Evolutionary conservation across 805 yeast species (phyloP), one percentile per base, ranked within the genome.

Genomic region (Myxozyma neglecta): DNA sequence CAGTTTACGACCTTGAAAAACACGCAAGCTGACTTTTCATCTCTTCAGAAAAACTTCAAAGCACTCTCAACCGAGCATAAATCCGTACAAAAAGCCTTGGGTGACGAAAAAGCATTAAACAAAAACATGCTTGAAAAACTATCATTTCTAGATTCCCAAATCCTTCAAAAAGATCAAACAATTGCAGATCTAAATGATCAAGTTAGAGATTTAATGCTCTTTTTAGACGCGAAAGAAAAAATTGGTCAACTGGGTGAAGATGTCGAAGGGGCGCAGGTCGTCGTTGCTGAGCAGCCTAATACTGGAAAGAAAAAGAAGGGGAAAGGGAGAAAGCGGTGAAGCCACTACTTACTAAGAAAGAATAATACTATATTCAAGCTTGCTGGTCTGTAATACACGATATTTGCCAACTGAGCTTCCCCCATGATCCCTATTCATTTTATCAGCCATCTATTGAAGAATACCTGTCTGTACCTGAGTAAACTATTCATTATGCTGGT

Each of bases 151-250:
- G 63, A 72, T 20, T 37, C 63, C 11, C 74, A 75, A 39, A 67
- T 63, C 20, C 56, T 51, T 24, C 63, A 64, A n/a, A 68, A 70
- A 40, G 70, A 64, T 16, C 51, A 51, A 10, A 57, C 37, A 70
- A 73, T 76, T 11, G 69, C 32, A 10, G 76, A 72, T 14, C 65
- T 74, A 35, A 57, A 65, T 54, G 77, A 75, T 13, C 76, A 74
- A 59, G 46, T 62, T 59, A 70, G 80, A 35, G 97, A 90, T 72
- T 72, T 90, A 56, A 89, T 91, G 96, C 87, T 89, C 65, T 89
- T 79, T 70, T 74, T 90, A 44, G 93, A 88, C 61, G 80, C 88
- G 0, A 88, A 83, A 70, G 87, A 85, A 59, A 88, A 87, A 74
- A 82, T 90, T 69, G 83, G 85, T 68, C 83, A 84, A 69, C 88